These are phyloP conservation scores for Moniliella sp. DNA, from an alignment of 1,284 basidiomycete species.

Conservation along the genomic window DNA sequence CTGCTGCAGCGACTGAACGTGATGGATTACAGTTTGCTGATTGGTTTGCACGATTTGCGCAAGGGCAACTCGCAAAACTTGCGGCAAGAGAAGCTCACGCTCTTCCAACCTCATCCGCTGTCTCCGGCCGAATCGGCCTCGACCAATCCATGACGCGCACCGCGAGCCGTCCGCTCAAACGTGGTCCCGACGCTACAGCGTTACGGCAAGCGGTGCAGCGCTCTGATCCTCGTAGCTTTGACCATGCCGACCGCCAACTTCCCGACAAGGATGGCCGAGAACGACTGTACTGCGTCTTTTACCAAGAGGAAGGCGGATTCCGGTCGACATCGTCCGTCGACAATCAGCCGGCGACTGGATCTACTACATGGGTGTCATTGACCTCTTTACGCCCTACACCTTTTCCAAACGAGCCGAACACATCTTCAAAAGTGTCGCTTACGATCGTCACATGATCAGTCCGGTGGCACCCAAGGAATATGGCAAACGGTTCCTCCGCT, in stretches of 20 bases:
- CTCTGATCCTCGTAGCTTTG: conserved; percentile 51
- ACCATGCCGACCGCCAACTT: conserved; percentile 43
- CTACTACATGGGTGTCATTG: conserved; percentile 48
- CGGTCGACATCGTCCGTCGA: conserved; percentile 61
- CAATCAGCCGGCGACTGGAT: conserved; percentile 54
- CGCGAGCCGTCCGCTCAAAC: conserved; percentile 1
- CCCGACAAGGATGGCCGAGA: conserved; percentile 49
- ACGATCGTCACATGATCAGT: conserved; percentile 17
- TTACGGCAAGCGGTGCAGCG: conserved; percentile 47
- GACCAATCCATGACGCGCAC: not conserved
- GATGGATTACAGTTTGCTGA: conserved; percentile 87
- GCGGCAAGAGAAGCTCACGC: conserved; percentile 63
- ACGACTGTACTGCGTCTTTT: conserved; percentile 68
- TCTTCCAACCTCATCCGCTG: conserved; percentile 52
- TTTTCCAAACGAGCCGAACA: conserved; percentile 61
- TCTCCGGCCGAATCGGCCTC: no score
- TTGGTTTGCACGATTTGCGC: conserved; percentile 78
- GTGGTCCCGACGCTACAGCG: no score
- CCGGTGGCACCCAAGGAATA: conserved; percentile 26
- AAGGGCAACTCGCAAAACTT: conserved; percentile 77
- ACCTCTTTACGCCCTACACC: conserved; percentile 53
- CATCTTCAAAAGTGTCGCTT: conserved; percentile 66
- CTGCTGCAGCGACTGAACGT: conserved; percentile 62
- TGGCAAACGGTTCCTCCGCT: conserved; percentile 21
- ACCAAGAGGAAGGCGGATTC: conserved; percentile 85